Evolutionary conservation across 2,329 filamentous ascomycete genomes (phyloP).

Genomic region (Remersonia thermophila): DNA sequence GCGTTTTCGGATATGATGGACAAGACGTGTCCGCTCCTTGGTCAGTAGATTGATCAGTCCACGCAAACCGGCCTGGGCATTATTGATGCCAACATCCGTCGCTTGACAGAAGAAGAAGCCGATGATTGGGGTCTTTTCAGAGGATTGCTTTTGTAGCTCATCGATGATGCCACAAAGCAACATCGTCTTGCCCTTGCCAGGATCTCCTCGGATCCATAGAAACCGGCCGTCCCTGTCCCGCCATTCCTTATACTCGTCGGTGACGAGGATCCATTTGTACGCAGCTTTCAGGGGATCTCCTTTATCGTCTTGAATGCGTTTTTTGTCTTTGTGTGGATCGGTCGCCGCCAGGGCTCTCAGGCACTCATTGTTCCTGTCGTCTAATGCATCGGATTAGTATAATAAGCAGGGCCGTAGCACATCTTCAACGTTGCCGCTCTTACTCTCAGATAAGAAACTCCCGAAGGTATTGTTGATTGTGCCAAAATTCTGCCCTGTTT

Average conservation of each 20-base stretch:
- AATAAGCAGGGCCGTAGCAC: no score
- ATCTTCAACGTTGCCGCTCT: no score
- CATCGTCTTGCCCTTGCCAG: slow-evolving; percentile 35
- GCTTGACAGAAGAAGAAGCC: slow-evolving; percentile 24
- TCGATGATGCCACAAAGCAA: slow-evolving; percentile 28
- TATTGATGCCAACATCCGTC: slow-evolving; percentile 15
- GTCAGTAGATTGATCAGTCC: slow-evolving; percentile 22
- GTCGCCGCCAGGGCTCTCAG: no score
- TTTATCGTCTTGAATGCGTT: slow-evolving; percentile 24
- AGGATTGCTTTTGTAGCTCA: slow-evolving; percentile 17
- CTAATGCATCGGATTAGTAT: no score
- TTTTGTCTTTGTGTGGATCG: slow-evolving; percentile 23
- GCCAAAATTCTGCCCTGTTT: no score
- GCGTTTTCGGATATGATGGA: slow-evolving; percentile 22
- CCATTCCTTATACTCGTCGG: slow-evolving; percentile 15
- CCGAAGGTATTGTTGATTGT: no score
- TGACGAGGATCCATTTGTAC: slow-evolving; percentile 24
- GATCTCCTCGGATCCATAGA: slow-evolving; percentile 13
- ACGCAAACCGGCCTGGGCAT: slow-evolving; percentile 21
- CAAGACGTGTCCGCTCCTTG: slow-evolving; percentile 21
- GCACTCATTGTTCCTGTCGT: no score
- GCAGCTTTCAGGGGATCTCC: slow-evolving; percentile 23
- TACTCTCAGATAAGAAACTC: no score
- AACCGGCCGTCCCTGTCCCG: not conserved
- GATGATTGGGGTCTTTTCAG: not conserved